phyloP scores from a whole-genome alignment of 768 basidiomycete species.

The Grammothele lineata region DNA sequence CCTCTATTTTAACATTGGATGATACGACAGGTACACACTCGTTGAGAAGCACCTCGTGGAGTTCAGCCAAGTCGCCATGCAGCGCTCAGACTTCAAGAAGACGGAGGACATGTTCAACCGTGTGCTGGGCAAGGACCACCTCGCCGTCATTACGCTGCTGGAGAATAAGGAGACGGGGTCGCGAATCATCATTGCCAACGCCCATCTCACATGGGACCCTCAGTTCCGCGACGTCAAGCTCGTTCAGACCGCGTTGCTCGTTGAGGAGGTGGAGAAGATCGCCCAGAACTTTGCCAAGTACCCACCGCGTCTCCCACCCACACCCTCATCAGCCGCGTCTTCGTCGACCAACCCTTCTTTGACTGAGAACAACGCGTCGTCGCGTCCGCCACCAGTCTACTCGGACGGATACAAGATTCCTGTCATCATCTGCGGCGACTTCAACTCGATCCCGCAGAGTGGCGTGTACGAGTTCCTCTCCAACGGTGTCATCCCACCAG shows the following conservation, averaged over 20 bases:
- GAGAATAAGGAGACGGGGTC: constrained; percentile 87
- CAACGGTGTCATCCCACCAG: constrained; percentile 59
- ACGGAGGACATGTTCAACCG: constrained; percentile 99
- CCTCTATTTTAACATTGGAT: neutral
- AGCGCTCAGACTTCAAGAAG: constrained; percentile 90
- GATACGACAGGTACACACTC: constrained; percentile 61
- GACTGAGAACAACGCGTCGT: constrained; percentile 26
- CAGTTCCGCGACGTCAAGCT: constrained; percentile 94
- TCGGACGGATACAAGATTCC: constrained; percentile 88
- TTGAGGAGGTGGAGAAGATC: constrained; percentile 92
- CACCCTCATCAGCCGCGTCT: constrained; percentile 25
- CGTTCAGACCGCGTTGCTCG: constrained; percentile 87
- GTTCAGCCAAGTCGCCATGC: constrained; percentile 90
- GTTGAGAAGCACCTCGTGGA: constrained; percentile 93
- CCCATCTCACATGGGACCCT: constrained; percentile 92
- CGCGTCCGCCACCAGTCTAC: constrained; percentile 64
- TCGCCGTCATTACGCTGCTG: constrained; percentile 81
- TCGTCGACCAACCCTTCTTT: constrained; percentile 27
- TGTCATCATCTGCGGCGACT: constrained; percentile 89
- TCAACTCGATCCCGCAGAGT: constrained; percentile 83
- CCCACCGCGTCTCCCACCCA: constrained; percentile 57
- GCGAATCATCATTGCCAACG: constrained; percentile 84
- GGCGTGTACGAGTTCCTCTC: constrained; percentile 92
- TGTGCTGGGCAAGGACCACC: constrained; percentile 90
- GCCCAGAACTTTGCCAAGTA: constrained; percentile 80